phyloP scores from a whole-genome alignment of 139 green algal species.

The Dunaliella primolecta region DNA sequence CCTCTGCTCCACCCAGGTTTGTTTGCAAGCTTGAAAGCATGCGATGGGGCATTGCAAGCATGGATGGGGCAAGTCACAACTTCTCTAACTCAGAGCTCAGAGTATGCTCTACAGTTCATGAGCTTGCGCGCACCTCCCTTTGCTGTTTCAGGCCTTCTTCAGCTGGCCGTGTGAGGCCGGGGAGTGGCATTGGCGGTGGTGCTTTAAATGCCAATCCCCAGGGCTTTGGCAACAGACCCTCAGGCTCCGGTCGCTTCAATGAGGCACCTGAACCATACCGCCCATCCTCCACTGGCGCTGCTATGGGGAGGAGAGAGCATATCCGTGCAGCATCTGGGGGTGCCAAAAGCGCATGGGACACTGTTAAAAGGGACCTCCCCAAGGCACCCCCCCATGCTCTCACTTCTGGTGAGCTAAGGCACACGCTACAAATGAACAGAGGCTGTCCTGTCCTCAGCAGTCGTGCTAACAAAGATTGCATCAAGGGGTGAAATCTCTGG shows the following conservation, averaged over 20 bases:
- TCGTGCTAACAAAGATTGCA: no score
- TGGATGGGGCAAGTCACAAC: no score
- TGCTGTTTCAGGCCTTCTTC: constrained; percentile 21
- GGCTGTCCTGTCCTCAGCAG: no score
- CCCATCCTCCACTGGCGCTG: neutral
- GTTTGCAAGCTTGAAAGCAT: no score
- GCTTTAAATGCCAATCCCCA: neutral
- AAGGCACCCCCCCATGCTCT: constrained; percentile 9
- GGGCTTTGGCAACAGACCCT: neutral
- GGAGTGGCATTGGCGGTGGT: neutral
- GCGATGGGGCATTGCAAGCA: no score
- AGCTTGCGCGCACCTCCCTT: no score
- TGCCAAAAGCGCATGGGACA: constrained; percentile 9
- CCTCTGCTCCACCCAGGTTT: constrained; percentile 5
- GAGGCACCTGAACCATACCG: neutral
- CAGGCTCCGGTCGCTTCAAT: neutral
- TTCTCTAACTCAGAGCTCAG: no score
- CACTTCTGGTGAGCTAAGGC: constrained; percentile 1
- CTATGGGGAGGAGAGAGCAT: neutral
- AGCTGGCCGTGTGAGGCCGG: constrained; percentile 2
- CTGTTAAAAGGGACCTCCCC: neutral
- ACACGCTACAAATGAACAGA: no score
- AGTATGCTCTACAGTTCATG: no score
- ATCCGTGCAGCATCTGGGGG: constrained; percentile 14
- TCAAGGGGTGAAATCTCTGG: no score